These are phyloP conservation scores for Nitzschia palea DNA, from an alignment of 108 stramenopile species.

Conservation along the genomic window DNA sequence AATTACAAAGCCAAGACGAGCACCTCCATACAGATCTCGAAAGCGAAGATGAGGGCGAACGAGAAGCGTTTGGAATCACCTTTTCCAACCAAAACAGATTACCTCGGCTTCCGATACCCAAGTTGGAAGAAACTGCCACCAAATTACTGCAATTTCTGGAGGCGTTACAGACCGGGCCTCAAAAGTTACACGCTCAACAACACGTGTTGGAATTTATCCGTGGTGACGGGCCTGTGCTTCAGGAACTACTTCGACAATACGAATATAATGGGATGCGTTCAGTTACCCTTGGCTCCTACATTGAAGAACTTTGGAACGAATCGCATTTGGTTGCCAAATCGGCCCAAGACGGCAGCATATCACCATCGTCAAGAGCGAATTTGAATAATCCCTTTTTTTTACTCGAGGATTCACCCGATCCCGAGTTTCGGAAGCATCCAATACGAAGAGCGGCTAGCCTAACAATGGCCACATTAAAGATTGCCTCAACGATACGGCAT, in stretches of 20 bases:
- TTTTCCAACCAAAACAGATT: conserved; percentile 50
- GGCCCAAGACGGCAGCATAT: neutral
- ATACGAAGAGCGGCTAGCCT: conserved; percentile 73
- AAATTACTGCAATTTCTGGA: conserved; percentile 51
- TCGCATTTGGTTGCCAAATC: conserved; percentile 80
- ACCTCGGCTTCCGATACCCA: conserved; percentile 78
- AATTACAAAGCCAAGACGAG: too few species aligned
- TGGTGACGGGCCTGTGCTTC: conserved; percentile 65
- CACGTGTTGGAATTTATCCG: conserved; percentile 20
- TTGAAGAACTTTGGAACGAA: conserved; percentile 90
- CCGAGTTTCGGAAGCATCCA: conserved; percentile 68
- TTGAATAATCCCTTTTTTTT: conserved; percentile 85
- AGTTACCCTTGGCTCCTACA: conserved; percentile 63
- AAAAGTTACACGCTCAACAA: neutral
- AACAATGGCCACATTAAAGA: conserved; percentile 66
- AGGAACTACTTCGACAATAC: conserved; percentile 68
- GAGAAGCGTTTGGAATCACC: conserved; percentile 22
- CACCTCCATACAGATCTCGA: neutral
- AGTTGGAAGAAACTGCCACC: conserved; percentile 69
- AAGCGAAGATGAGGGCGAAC: neutral
- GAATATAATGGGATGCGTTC: conserved; percentile 47
- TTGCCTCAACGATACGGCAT: conserved; percentile 58
- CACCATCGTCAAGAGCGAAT: conserved; percentile 61
- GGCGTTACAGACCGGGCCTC: conserved; percentile 46
- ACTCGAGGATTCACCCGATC: conserved; percentile 83